phyloP scores from a whole-genome alignment of 2,329 filamentous ascomycete species.

The Shiraia bambusicola region DNA sequence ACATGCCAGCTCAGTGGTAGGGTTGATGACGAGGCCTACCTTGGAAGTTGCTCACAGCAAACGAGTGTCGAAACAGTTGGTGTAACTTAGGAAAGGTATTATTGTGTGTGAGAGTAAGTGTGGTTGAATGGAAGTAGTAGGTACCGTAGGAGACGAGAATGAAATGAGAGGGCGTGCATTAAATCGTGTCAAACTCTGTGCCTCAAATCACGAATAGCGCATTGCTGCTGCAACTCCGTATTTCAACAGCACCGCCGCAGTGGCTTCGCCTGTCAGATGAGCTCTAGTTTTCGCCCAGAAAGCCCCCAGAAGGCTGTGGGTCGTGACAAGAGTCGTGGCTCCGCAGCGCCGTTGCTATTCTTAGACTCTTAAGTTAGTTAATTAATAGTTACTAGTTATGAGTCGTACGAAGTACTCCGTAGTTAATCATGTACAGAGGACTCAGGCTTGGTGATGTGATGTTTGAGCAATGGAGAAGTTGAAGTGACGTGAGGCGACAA shows the following conservation, averaged over 20 bases:
- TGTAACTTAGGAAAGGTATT: too few relatives aligned
- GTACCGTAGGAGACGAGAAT: not conserved
- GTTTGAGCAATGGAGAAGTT: too few relatives aligned
- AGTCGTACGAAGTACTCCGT: too few relatives aligned
- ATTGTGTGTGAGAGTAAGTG: not conserved
- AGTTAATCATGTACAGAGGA: too few relatives aligned
- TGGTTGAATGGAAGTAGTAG: not conserved
- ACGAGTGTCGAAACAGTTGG: too few relatives aligned
- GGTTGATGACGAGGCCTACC: too few relatives aligned
- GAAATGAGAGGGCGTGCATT: not conserved
- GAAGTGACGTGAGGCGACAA: too few relatives aligned
- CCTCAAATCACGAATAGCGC: too few relatives aligned
- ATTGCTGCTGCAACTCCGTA: slow-evolving; percentile 5
- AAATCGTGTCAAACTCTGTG: not conserved
- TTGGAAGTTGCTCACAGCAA: too few relatives aligned
- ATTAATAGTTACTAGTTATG: too few relatives aligned
- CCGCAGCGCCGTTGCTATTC: slow-evolving; percentile 25
- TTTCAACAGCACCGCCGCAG: slow-evolving; percentile 2
- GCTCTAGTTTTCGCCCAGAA: not conserved
- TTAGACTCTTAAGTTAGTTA: slow-evolving; percentile 15
- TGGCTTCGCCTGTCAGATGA: not conserved
- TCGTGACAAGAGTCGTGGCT: slow-evolving; percentile 9
- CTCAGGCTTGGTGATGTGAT: too few relatives aligned
- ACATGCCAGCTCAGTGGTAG: too few relatives aligned
- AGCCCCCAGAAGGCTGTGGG: not conserved